These are phyloP conservation scores for Clarireedia sp. DNA, from an alignment of 2,329 filamentous ascomycete species.

Conservation along the genomic window DNA sequence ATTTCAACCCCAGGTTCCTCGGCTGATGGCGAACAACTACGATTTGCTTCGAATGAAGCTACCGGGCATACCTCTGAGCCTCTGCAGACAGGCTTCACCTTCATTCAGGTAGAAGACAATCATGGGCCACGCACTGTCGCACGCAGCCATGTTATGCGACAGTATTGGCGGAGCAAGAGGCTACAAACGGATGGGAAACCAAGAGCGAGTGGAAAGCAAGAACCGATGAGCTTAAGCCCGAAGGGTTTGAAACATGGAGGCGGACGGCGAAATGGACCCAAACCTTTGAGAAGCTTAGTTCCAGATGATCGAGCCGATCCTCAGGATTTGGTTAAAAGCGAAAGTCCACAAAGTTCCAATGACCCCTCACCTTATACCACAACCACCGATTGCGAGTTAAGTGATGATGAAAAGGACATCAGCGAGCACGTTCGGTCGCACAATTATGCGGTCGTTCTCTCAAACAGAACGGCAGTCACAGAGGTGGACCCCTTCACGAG, in stretches of 20 bases:
- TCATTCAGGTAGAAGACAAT: not conserved
- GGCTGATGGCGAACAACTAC: too few relatives aligned
- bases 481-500: not conserved
- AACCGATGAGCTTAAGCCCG: not conserved
- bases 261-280: not conserved
- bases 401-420: not conserved
- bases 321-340: too few relatives aligned
- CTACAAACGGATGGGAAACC: not conserved
- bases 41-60: not conserved
- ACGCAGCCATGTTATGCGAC: constrained; percentile 2
- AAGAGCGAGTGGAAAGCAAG: not conserved
- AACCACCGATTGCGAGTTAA: not conserved
- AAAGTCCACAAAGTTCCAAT: too few relatives aligned
- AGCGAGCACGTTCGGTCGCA: not conserved
- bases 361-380: not conserved
- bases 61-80: not conserved
- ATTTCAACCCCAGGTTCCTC: too few relatives aligned
- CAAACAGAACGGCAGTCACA: not conserved
- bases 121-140: not conserved
- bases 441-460: not conserved
- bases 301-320: not conserved
- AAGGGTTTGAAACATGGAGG: not conserved
- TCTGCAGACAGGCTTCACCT: not conserved
- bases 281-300: not conserved
- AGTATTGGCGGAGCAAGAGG: constrained; percentile 1